Evolutionary conservation across 768 basidiomycete genomes (phyloP).

Genomic region (Butyriboletus loyo): DNA sequence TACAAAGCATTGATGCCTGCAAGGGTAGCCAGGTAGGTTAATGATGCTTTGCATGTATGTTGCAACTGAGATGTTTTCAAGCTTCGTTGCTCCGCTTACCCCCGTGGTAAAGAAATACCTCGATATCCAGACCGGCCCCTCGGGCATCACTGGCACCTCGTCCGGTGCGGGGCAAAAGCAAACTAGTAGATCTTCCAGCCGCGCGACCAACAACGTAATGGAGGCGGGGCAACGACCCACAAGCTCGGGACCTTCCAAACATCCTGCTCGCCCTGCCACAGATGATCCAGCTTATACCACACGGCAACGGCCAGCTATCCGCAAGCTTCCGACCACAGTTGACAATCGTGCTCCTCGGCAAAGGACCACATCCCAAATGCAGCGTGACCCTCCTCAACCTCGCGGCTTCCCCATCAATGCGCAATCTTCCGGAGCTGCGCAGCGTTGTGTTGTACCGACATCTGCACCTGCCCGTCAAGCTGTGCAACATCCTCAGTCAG

Average conservation of each 20-base stretch:
- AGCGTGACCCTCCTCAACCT: slow-evolving; percentile 13
- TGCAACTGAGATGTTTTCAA: slow-evolving; percentile 28
- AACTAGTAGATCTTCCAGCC: slow-evolving; percentile 23
- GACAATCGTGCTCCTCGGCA: slow-evolving; percentile 14
- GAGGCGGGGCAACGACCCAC: slow-evolving; percentile 9
- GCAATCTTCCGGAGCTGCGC: slow-evolving; percentile 20
- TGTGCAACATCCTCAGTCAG: slow-evolving; percentile 4
- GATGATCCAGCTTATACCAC: not conserved
- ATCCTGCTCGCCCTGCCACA: slow-evolving; percentile 5
- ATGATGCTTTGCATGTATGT: not conserved
- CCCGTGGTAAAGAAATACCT: slow-evolving; percentile 78
- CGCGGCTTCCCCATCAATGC: slow-evolving; percentile 13
- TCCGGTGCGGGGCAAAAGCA: slow-evolving; percentile 16
- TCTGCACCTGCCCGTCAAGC: slow-evolving; percentile 9
- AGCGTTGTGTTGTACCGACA: slow-evolving; percentile 14
- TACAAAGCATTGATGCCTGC: slow-evolving; percentile 69
- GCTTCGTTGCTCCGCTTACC: slow-evolving; percentile 70
- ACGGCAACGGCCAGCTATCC: slow-evolving; percentile 9
- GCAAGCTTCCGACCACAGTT: not conserved
- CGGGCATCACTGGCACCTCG: not conserved
- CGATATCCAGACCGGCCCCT: slow-evolving; percentile 37
- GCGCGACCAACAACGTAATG: slow-evolving; percentile 12
- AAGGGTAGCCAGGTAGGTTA: slow-evolving; percentile 60
- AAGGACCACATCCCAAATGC: slow-evolving; percentile 18
- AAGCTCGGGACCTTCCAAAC: slow-evolving; percentile 10